Percentiles rank a stretch among this genome's conserved stretches.
Conservation (phyloP, 139 green algal genomes). For the Picochlorum costavermella region DNA sequence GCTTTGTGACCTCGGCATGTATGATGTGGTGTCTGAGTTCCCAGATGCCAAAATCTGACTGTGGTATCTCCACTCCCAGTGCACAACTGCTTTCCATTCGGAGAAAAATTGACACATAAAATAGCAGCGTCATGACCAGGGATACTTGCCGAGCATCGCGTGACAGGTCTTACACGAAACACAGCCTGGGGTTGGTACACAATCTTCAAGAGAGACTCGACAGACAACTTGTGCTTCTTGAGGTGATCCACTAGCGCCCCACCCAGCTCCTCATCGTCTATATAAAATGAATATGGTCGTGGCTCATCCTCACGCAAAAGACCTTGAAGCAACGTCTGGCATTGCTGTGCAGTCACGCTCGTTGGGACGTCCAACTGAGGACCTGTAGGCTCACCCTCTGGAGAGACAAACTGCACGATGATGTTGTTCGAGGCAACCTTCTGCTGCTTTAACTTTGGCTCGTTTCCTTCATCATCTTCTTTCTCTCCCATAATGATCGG, state of each 20-base stretch:
- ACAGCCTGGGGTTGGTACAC: constrained; percentile 90
- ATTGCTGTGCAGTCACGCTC: constrained; percentile 64
- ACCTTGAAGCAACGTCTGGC: constrained; percentile 82
- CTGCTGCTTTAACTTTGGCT: neutral
- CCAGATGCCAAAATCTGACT: constrained; percentile 89
- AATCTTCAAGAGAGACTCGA: constrained; percentile 78
- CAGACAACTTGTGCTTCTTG: constrained; percentile 46
- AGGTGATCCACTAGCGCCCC: constrained; percentile 65
- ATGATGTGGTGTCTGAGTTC: constrained; percentile 69
- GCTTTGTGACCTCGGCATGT: constrained; percentile 77
- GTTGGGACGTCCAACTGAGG: constrained; percentile 85
- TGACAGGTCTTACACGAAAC: constrained; percentile 88
- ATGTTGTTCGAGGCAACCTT: constrained; percentile 42
- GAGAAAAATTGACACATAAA: constrained; percentile 84
- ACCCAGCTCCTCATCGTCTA: constrained; percentile 71
- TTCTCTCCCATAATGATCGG: constrained; percentile 3
- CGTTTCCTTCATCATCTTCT: constrained; percentile 10
- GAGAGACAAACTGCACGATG: constrained; percentile 71
- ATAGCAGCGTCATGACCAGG: constrained; percentile 86
- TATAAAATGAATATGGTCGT: constrained; percentile 88
- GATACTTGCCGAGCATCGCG: constrained; percentile 84
- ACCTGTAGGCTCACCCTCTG: constrained; percentile 56
- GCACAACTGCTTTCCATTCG: constrained; percentile 73
- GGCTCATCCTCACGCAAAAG: constrained; percentile 78
- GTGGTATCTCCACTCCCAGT: constrained; percentile 87